Evolutionary conservation across 208 protist genomes (phyloP), one percentile per base, ranked within the genome.

Genomic region (Trypanosomatidae sp.): DNA sequence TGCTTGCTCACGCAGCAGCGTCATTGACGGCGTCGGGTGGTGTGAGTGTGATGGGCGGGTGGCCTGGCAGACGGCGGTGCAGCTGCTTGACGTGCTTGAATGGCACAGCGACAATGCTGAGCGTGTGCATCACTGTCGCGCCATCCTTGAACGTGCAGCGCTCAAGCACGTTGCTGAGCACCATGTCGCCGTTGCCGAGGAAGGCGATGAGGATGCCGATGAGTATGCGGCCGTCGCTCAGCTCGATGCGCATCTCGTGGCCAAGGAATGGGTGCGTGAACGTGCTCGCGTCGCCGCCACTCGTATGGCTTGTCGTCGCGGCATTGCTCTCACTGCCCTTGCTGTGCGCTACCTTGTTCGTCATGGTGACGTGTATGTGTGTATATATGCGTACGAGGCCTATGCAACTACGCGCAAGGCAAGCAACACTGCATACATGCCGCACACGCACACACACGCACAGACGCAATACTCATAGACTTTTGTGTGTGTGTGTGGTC

Each of bases 241-340:
- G 60, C 61, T 85, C 76, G 33, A 91, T 69, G 33, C 82, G 82
- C 11, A 91, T 43, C 59, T 91, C 82, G 7, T 61, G 64, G 27
- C 68, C 68, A 19, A 87, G 60, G 47, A 86, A 91, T 2, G 72
- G 70, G 35, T 67, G 54, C 21, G 39, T 43, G 6, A 44, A 48
- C 11, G 15, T 19, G n/a, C 3, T 23, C 15, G 15, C 10, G 4
- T 4, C 28, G 11, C 7, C 26, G 6, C 15, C 6, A 6, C 4
- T n/a, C 4, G n/a, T n/a, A n/a, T 6, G 6, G 6, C 6, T 8
- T 5, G 6, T 16, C 4, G 33, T 40, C 6, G 44, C 15, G 20
- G 37, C 6, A 10, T 5, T 42, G 23, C 38, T 6, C 2, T 18
- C 4, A 22, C 10, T 18, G 32, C 33, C 15, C 20, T 42, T 18